Evolutionary conservation across 257 asterid genomes (phyloP).

Genomic region (Nicotiana tomentosiformis): DNA sequence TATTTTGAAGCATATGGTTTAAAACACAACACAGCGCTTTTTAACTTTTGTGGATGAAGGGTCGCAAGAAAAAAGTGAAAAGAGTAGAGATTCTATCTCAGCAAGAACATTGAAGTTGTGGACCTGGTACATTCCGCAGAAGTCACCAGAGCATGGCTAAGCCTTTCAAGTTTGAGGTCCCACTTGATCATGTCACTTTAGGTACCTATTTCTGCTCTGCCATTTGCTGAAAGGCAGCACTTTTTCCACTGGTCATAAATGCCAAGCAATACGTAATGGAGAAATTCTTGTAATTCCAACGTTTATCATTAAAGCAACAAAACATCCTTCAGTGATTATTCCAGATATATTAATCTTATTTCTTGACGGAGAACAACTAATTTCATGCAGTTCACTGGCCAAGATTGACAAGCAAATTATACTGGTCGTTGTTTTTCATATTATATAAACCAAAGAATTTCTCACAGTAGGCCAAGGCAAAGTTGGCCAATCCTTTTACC

Average conservation of each 20-base stretch:
- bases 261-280: not conserved
- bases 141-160: not conserved
- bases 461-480: not conserved
- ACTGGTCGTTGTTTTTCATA: not conserved
- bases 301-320: not conserved
- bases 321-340: not conserved
- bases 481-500: not conserved
- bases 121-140: not conserved
- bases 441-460: not conserved
- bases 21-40: not conserved
- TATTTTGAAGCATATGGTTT: not conserved
- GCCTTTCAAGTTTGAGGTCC: constrained; percentile 9
- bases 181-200: not conserved
- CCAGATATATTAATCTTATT: not conserved
- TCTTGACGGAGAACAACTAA: not conserved
- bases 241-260: not conserved
- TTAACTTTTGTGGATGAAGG: not conserved
- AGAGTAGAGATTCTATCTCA: constrained; percentile 4
- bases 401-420: not conserved
- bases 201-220: constrained; percentile 8
- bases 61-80: not conserved
- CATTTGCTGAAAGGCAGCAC: constrained; percentile 4
- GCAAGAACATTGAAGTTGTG: not conserved
- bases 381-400: not conserved
- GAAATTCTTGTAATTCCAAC: not conserved